These are phyloP conservation scores for Lanmaoa pseudosensibilis DNA, from an alignment of 768 basidiomycete species.

Conservation along the genomic window DNA sequence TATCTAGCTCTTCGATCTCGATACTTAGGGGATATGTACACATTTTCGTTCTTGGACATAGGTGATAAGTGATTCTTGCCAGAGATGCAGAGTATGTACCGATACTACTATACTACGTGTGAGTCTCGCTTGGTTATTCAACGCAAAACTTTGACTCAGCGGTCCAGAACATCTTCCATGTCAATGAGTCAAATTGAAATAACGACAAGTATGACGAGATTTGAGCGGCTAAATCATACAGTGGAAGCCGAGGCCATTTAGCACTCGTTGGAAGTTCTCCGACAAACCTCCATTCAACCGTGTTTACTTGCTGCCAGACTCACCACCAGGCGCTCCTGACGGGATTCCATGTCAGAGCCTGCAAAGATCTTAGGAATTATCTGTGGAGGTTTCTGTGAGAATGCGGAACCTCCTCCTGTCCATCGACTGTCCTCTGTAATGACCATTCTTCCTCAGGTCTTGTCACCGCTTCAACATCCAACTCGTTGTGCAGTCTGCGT, in stretches of 20 bases:
- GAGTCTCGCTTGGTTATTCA: not conserved
- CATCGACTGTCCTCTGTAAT: not conserved
- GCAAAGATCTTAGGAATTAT: conserved; percentile 1
- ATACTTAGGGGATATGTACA: not conserved
- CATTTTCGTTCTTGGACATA: not conserved
- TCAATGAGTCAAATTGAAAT: not conserved
- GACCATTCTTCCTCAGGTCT: conserved; percentile 4
- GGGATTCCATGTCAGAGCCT: conserved; percentile 9
- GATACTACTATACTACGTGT: not conserved
- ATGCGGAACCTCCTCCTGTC: not conserved
- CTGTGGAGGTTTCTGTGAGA: conserved; percentile 19
- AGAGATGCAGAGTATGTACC: not conserved
- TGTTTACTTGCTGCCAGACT: not conserved
- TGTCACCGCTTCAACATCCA: conserved; percentile 6
- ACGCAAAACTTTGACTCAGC: not conserved
- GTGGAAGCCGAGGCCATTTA: not conserved
- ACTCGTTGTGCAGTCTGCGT: conserved; percentile 15
- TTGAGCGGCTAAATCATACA: not conserved
- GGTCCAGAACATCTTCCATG: not conserved
- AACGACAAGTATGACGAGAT: not conserved
- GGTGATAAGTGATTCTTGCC: not conserved
- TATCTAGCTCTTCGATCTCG: not conserved
- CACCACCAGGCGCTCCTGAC: too few species aligned
- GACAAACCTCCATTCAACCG: not conserved
- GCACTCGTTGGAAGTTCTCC: not conserved